A percentile compares a stretch with the other conserved stretches of the same genome.
phyloP scores from a whole-genome alignment of 805 yeast species.

The Lachancea thermotolerans region DNA sequence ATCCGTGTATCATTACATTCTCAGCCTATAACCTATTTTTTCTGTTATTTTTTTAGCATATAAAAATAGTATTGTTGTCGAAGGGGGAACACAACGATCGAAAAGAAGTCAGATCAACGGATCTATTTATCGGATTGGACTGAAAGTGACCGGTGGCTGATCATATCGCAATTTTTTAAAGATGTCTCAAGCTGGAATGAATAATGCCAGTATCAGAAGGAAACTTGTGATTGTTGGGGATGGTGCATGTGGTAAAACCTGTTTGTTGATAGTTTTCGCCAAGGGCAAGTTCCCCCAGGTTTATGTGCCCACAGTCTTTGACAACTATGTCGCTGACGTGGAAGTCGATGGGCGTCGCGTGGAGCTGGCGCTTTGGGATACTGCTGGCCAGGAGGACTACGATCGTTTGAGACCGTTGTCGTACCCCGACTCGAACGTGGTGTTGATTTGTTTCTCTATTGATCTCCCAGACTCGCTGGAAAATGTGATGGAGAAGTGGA shows the following conservation, averaged over 20 bases:
- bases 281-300: constrained; percentile 90
- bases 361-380: constrained; percentile 93
- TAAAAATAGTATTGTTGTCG: neutral
- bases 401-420: constrained; percentile 87
- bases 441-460: constrained; percentile 81
- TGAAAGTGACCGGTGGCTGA: neutral
- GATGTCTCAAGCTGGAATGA: constrained; percentile 10
- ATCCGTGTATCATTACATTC: neutral
- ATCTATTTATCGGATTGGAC: no score
- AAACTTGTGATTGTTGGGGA: constrained; percentile 92
- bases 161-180: neutral
- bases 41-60: neutral
- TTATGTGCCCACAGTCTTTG: constrained; percentile 93
- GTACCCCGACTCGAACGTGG: constrained; percentile 87
- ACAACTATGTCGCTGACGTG: constrained; percentile 94
- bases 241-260: constrained; percentile 96
- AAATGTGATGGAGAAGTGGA: constrained; percentile 93
- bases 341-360: constrained; percentile 86
- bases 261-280: constrained; percentile 77
- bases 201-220: constrained; percentile 29
- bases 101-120: neutral
- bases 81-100: neutral
- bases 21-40: neutral
- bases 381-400: constrained; percentile 97
- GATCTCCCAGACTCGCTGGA: constrained; percentile 88